Conservation (phyloP, 2,329 filamentous ascomycete species). For the Fusarium chlamydosporum region DNA sequence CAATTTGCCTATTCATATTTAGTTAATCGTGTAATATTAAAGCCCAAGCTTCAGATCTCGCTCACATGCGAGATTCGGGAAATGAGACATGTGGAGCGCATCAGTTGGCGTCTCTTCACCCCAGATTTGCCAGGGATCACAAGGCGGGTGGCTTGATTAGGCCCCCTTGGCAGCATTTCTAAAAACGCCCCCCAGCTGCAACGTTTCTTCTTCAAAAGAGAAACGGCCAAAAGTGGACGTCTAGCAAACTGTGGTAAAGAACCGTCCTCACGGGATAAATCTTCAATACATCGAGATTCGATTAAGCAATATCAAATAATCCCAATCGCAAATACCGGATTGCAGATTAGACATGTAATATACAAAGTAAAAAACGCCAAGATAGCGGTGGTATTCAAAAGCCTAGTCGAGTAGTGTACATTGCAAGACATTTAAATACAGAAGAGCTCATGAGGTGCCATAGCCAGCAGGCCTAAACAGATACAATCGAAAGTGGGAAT, state of each 20-base stretch:
- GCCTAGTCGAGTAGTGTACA: slow-evolving; percentile 59
- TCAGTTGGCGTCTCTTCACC: slow-evolving; percentile 26
- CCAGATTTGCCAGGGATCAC: slow-evolving; percentile 40
- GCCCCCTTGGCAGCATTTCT: slow-evolving; percentile 5
- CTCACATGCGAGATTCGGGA: slow-evolving; percentile 30
- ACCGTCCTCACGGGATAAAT: background rate
- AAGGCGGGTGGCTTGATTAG: slow-evolving; percentile 25
- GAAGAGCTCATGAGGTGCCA: slow-evolving; percentile 56
- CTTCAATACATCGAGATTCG: background rate
- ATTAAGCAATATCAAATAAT: slow-evolving; percentile 24
- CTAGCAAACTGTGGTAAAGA: background rate
- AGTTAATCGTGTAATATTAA: background rate
- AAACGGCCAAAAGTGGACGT: background rate
- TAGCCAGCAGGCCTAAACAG: slow-evolving; percentile 59
- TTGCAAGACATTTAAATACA: slow-evolving; percentile 53
- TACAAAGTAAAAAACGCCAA: slow-evolving; percentile 43
- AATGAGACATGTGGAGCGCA: slow-evolving; percentile 39
- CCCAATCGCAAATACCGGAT: slow-evolving; percentile 44
- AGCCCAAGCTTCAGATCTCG: slow-evolving; percentile 18
- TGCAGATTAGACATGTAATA: slow-evolving; percentile 64
- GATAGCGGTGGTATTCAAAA: slow-evolving; percentile 55
- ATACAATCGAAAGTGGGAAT: slow-evolving; percentile 53
- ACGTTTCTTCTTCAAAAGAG: slow-evolving; percentile 6
- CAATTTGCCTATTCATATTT: slow-evolving; percentile 28
- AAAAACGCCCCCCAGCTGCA: background rate